Base-by-base conservation (phyloP, 2,329 filamentous ascomycete species). In the Botryosphaeria dothidea region DNA sequence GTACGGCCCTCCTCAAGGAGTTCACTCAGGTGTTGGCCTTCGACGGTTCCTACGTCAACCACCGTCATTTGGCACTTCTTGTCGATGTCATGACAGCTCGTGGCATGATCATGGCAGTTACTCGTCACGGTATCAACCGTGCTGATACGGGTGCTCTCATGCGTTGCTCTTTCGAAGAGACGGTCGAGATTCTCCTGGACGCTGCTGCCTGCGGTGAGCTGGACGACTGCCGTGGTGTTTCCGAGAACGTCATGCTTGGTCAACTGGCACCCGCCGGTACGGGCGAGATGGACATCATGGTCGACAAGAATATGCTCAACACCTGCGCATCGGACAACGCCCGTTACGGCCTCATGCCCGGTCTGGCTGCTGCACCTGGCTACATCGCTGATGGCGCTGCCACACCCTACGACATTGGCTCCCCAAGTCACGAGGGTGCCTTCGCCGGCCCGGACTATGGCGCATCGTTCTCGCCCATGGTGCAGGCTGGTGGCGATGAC, bases 141-240 rank as follows among this genome's bases (percentile, higher is more conserved):
- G 92, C 94, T 27, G 95, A 99, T 75, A 99, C 96, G 67, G 95
- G 95, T 83, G 96, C 95, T 9, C 85, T 99, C 72, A 99, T 99
- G 95, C 91, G 95, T 78, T 99, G 96, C 84, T 99, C 95, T 1
- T 99, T 99, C 81, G 95, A 99, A 80, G 96, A 99, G 79, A 99
- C 95, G 0, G 95, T 99, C 45, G 96, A 99, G 76, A 99, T 99
- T 83, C 84, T 99, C 62, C 88, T 99, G 21, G 95, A 99, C 76
- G 96, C 95, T 67, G 95, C 95, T 25, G 92, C 93, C 17, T 92
- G 92, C 58, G 95, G 95, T 76, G 95, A 99, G 79, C 85, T 99
- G 34, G 95, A 99, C 75, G 95, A 99, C 79, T 99, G 96, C 82
- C 91, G 93, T 67, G 95, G 95, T 84, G 94, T 99, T 58, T 98